phyloP scores from a whole-genome alignment of 2,329 filamentous ascomycete species.

The Juglanconis sp. region DNA sequence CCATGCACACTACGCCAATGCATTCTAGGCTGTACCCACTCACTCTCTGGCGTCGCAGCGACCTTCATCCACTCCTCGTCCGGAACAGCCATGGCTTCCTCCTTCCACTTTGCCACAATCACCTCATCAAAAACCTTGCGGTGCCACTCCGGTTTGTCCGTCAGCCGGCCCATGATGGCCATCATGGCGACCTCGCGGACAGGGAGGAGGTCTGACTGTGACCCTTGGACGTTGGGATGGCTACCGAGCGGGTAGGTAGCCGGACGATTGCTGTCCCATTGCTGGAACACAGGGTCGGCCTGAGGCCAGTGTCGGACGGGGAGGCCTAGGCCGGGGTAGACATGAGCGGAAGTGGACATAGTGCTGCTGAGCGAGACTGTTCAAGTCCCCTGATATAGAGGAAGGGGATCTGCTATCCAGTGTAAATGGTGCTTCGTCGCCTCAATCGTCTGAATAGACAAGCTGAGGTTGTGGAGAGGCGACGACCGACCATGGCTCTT shows the following conservation, averaged over 20 bases:
- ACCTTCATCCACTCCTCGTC: conserved; percentile 17
- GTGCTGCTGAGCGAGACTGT: background rate
- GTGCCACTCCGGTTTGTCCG: conserved; percentile 28
- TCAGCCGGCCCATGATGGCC: conserved; percentile 12
- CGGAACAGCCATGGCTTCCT: conserved; percentile 26
- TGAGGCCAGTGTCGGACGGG: background rate
- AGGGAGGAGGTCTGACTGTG: conserved; percentile 17
- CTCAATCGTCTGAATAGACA: background rate
- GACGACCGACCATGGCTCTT: background rate
- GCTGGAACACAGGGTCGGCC: background rate
- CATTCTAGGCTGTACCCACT: background rate
- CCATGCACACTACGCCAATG: background rate
- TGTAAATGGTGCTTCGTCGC: background rate
- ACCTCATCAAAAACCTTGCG: conserved; percentile 31
- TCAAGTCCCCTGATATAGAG: no score
- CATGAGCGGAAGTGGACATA: background rate
- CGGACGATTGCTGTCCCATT: background rate
- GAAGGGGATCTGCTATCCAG: no score
- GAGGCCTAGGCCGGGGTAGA: conserved; percentile 6
- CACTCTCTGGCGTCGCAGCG: conserved; percentile 1
- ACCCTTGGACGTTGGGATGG: conserved; percentile 1
- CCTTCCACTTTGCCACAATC: conserved; percentile 31
- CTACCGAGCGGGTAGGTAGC: conserved; percentile 2
- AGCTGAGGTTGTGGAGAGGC: background rate
- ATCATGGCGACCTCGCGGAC: conserved; percentile 15